Evolutionary conservation across 2,329 filamentous ascomycete species (phyloP).

Genomic region (Laburnicola sp.): DNA sequence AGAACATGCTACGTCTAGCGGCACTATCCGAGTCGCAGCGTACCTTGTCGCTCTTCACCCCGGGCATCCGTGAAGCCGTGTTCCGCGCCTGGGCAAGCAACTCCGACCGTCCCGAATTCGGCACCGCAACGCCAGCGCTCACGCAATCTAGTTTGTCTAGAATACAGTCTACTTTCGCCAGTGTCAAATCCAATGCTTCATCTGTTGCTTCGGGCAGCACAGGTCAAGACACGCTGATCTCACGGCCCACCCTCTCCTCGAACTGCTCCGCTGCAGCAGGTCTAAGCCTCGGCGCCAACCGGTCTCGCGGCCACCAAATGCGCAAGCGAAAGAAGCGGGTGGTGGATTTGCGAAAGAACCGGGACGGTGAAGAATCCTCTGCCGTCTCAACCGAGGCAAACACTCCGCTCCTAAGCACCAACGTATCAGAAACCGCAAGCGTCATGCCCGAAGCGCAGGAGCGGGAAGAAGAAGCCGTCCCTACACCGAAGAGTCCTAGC

Average conservation of each 20-base stretch:
- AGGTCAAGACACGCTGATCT: conserved; percentile 52
- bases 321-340: conserved; percentile 83
- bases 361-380: conserved; percentile 53
- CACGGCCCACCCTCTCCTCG: conserved; percentile 68
- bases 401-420: conserved; percentile 56
- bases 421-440: conserved; percentile 60
- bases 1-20: conserved; percentile 83
- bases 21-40: conserved; percentile 84
- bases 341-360: conserved; percentile 74
- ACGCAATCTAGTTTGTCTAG: conserved; percentile 51
- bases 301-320: conserved; percentile 62
- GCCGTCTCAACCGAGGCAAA: conserved; percentile 57
- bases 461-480: conserved; percentile 34
- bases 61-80: conserved; percentile 84
- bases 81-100: conserved; percentile 90
- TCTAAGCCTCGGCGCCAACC: conserved; percentile 64
- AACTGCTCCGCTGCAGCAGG: conserved; percentile 63
- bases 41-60: conserved; percentile 88
- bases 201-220: conserved; percentile 53
- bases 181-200: conserved; percentile 52
- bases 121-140: conserved; percentile 46
- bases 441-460: conserved; percentile 41
- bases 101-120: conserved; percentile 67
- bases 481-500: conserved; percentile 37
- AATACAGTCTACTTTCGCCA: conserved; percentile 50